Base-by-base conservation (phyloP, 2,329 filamentous ascomycete species). In the Penicillium sp. region DNA sequence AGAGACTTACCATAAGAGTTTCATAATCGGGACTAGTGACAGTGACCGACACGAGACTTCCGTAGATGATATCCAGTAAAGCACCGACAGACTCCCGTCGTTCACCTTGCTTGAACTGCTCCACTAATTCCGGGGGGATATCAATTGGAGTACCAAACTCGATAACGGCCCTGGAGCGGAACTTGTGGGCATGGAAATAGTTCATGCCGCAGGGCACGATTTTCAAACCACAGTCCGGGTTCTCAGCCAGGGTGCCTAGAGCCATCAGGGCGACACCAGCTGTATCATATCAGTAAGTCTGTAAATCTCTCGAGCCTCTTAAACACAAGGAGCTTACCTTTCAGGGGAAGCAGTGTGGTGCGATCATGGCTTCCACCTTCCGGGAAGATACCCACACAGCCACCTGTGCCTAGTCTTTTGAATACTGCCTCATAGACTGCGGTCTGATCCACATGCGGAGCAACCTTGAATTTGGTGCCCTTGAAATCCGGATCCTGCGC, bases 121-220 rank as follows among this genome's bases (percentile, higher is more conserved):
- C 79, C 5, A 96, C 88, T 31, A 96, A 73, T 62, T 95, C 86
- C 19, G 76, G 75, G 0, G 89, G 85, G 9, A 97, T 83, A 57
- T 95, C 87, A 55, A 97, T 84, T 0, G 93, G 89, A 24, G 82
- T 84, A 8, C 93, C 93, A 61, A 97, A 98, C 65, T 98, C 93
- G 53, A 97, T 84, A 4, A 98, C 91, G 32, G 91, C 93, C 65
- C 93, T 82, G 56, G 91, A 97, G 40, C 91, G 85, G 71, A 98
- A 98, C 69, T 97, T 98, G 77, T 98, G 91, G 0, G 91, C 87
- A 70, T 97, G 91, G 72, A 98, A 98, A 71, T 98, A 98, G 71
- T 98, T 98, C 91, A 98, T 96, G 61, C 91, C 91, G 45, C 93
- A 90, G 3, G 93, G 93, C 22, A 98, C 88, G 61, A 98, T 96